These are phyloP conservation scores for Cryptococcus neoformans DNA, from an alignment of 1,284 basidiomycete species.

Conservation along the genomic window DNA sequence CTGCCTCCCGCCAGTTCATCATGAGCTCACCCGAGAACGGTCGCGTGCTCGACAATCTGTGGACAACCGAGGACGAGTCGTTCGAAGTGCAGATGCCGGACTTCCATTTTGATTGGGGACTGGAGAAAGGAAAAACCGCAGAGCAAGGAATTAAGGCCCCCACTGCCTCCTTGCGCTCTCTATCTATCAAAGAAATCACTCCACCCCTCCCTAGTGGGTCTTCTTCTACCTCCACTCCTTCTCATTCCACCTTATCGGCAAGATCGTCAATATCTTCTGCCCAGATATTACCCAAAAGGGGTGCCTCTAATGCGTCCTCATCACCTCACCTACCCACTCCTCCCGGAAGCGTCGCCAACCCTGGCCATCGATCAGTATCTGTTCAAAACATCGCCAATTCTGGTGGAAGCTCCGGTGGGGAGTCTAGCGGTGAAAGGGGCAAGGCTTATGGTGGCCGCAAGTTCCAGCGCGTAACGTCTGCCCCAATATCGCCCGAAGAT, in stretches of 20 bases:
- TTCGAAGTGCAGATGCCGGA: slow-evolving; percentile 34
- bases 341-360: slow-evolving; percentile 9
- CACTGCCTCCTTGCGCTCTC: not conserved
- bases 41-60: not conserved
- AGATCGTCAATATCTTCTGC: slow-evolving; percentile 33
- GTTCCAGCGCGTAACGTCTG: slow-evolving; percentile 35
- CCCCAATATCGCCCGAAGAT: slow-evolving; percentile 20
- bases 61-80: slow-evolving; percentile 30
- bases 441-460: slow-evolving; percentile 18
- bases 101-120: slow-evolving; percentile 40
- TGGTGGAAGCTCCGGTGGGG: not conserved
- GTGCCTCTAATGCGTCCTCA: slow-evolving; percentile 27
- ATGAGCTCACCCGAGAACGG: too few relatives aligned
- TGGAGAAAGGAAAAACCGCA: slow-evolving; percentile 8
- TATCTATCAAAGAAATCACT: not conserved
- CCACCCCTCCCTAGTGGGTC: not conserved
- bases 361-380: slow-evolving; percentile 5
- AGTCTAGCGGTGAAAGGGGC: slow-evolving; percentile 8
- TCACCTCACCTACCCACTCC: slow-evolving; percentile 28
- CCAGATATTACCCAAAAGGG: slow-evolving; percentile 22
- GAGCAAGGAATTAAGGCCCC: too few relatives aligned
- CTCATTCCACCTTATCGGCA: slow-evolving; percentile 10
- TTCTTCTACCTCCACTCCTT: slow-evolving; percentile 9
- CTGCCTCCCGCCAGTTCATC: too few relatives aligned
- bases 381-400: slow-evolving; percentile 3